These are phyloP conservation scores for Trametes pubescens DNA, from an alignment of 1,284 basidiomycete species.

Conservation along the genomic window DNA sequence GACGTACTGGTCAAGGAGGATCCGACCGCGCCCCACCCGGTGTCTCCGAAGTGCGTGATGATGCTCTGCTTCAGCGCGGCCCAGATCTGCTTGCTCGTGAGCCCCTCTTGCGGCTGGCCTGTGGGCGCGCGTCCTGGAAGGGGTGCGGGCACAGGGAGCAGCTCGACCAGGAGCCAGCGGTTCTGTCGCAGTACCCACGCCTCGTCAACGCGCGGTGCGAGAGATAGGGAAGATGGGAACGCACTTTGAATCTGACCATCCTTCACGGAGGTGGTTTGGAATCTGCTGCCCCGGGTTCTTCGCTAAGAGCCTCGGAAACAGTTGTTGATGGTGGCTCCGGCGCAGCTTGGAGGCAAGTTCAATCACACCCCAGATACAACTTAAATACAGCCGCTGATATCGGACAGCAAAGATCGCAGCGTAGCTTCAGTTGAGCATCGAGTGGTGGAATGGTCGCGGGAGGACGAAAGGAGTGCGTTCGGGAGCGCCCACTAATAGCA, in stretches of 20 bases:
- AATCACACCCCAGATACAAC: background rate
- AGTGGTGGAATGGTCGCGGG: background rate
- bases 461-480: background rate
- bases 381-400: background rate
- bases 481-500: background rate
- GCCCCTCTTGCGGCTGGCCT: constrained; percentile 23
- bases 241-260: constrained; percentile 73
- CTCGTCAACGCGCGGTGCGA: background rate
- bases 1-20: constrained; percentile 68
- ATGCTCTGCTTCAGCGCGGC: constrained; percentile 73
- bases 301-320: background rate
- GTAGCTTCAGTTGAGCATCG: background rate
- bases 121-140: constrained; percentile 12
- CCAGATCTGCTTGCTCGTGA: constrained; percentile 71
- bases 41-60: constrained; percentile 78
- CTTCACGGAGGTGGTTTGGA: background rate
- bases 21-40: constrained; percentile 81
- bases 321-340: background rate
- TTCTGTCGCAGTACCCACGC: constrained; percentile 55
- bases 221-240: constrained; percentile 1
- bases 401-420: background rate
- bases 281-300: no score
- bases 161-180: constrained; percentile 80
- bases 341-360: background rate
- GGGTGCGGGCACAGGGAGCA: constrained; percentile 55